Evolutionary conservation across 225 moss, liverwort and hornwort genomes (phyloP), one percentile per base, ranked within the genome.

Genomic region (Climacium dendroides): DNA sequence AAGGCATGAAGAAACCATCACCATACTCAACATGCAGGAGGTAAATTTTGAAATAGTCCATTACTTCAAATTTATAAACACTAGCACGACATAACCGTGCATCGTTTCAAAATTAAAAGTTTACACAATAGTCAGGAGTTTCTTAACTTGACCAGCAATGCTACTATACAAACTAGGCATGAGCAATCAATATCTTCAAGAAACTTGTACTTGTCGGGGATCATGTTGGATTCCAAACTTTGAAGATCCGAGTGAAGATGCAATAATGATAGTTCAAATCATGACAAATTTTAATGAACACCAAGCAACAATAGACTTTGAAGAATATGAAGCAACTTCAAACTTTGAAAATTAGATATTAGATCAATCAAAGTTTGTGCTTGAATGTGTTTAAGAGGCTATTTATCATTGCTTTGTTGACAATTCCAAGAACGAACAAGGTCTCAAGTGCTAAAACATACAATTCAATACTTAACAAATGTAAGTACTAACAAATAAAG

Each of bases 211-310:
- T 19, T 13, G 14, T 17, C 30, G 43, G 2, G 60, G 45, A 5
- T 80, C 80, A 30, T 20, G 20, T 13, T 61, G 43, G 19, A 1
- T 79, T 43, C 30, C 59, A 3, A 43, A 71, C 2, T 26, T 0
- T 15, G 2, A 14, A 25, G 8, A 26, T 26, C 0, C 0, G 0
- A 8, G 2, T 43, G 43, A 71, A 26, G 15, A 41, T 70, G 25
- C 5, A 41, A 0, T 9, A 13, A n/a, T n/a, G n/a, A n/a, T n/a
- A n/a, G n/a, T n/a, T n/a, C n/a, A n/a, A n/a, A n/a, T n/a, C n/a
- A n/a, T n/a, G n/a, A n/a, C n/a, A n/a, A n/a, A n/a, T n/a, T n/a
- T n/a, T n/a, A n/a, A n/a, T n/a, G n/a, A n/a, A n/a, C n/a, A n/a
- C n/a, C n/a, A n/a, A 69, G 7, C 7, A 10, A 9, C 1, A 3